These are phyloP conservation scores for Fusarium tupiense DNA, from an alignment of 2,329 filamentous ascomycete genomes.

Conservation along the genomic window DNA sequence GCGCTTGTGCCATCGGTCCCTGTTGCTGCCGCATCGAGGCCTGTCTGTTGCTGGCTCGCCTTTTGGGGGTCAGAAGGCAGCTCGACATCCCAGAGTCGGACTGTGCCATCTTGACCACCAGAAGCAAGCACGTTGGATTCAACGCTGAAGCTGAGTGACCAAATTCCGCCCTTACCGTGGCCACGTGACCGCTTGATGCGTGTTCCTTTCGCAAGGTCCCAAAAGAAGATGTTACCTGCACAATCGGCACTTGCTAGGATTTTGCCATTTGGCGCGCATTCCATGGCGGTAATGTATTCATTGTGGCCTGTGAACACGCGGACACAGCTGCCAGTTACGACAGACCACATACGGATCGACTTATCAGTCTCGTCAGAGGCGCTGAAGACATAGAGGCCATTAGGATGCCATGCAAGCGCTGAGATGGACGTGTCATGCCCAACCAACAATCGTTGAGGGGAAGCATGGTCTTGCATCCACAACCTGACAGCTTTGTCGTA, in stretches of 20 bases:
- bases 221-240: constrained; percentile 89
- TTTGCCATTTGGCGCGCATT: constrained; percentile 88
- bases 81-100: constrained; percentile 92
- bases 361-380: constrained; percentile 86
- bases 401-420: constrained; percentile 91
- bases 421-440: constrained; percentile 96
- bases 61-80: constrained; percentile 73
- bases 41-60: constrained; percentile 59
- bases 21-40: constrained; percentile 54
- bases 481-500: constrained; percentile 91
- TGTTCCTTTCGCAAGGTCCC: constrained; percentile 89
- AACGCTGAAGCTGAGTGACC: constrained; percentile 91
- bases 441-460: constrained; percentile 85
- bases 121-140: constrained; percentile 92
- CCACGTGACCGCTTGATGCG: constrained; percentile 93
- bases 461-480: constrained; percentile 93
- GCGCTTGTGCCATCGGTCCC: constrained; percentile 54
- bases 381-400: constrained; percentile 92
- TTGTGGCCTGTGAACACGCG: constrained; percentile 93
- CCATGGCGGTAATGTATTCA: constrained; percentile 84
- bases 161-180: constrained; percentile 92
- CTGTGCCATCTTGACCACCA: constrained; percentile 89
- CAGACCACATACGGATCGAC: constrained; percentile 96
- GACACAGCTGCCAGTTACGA: constrained; percentile 86
- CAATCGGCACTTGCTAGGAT: constrained; percentile 91